Conservation (phyloP, 2,329 filamentous ascomycete species). For the Trichophaea hybrida region DNA sequence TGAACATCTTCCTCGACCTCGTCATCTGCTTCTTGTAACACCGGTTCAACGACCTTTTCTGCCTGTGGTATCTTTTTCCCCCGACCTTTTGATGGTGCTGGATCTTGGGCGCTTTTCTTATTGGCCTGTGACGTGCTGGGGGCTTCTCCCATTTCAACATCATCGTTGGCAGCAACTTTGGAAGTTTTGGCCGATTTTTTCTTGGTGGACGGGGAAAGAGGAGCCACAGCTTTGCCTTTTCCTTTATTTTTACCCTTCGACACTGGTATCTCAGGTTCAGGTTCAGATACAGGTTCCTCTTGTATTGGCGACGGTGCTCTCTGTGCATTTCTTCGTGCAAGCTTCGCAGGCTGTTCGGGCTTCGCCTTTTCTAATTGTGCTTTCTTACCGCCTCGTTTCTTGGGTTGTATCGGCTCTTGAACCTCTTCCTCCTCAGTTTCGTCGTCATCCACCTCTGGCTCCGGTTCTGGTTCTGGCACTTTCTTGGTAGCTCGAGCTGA, state of each 20-base stretch:
- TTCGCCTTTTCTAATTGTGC: background rate
- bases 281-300: conserved; percentile 27
- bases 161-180: background rate
- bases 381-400: background rate
- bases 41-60: conserved; percentile 8
- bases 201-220: conserved; percentile 11
- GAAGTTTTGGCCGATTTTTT: background rate
- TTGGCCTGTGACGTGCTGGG: background rate
- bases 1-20: conserved; percentile 21
- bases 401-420: conserved; percentile 4
- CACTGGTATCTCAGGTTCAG: conserved; percentile 17
- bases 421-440: conserved; percentile 12
- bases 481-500: background rate
- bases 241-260: conserved; percentile 7
- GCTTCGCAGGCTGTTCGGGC: conserved; percentile 1
- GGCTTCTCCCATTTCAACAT: background rate
- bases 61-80: background rate
- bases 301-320: conserved; percentile 23
- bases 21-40: conserved; percentile 22
- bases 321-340: conserved; percentile 11
- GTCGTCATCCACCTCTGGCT: background rate
- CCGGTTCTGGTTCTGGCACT: background rate
- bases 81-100: background rate
- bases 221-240: conserved; percentile 25
- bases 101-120: background rate